Evolutionary conservation across 345 rosid genomes (phyloP), one percentile per base, ranked within the genome.

Genomic region (Moricandia arvensis): DNA sequence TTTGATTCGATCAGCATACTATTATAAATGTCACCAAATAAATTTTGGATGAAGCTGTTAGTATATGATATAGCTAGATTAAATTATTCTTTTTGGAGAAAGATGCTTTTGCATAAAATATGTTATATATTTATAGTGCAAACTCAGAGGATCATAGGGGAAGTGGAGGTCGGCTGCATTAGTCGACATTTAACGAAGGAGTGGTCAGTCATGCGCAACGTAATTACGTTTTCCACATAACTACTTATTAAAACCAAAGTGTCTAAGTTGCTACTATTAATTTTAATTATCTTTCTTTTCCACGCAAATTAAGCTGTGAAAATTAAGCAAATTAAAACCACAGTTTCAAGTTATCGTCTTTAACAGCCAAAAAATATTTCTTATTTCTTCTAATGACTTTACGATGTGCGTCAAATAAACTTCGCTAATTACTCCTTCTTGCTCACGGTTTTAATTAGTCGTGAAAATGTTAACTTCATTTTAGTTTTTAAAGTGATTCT

Each of bases 111-210:
- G 9, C 30, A 69, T 13, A 15, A 61, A 29, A 15, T 37, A 26
- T 53, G 69, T 5, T 27, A 30, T 62, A 29, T 63, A 30, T 51
- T 27, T 64, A 45, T 24, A 45, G 12, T 21, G n/a, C 31, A 76
- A 21, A 41, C 59, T 34, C 17, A 27, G 18, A 49, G 33, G 66
- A 57, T 35, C 17, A 43, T 71, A 71, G 61, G 77, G 76, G 61
- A 58, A 71, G 76, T 77, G 80, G 77, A 66, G 69, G 77, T 66
- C 81, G 81, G 81, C 81, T 34, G 55, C 74, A 72, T 60, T 59
- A 37, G 81, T 78, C 68, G 77, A 78, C 77, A 78, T 65, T 78
- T 66, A 72, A 17, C 63, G 8, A 55, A 43, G 71, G 72, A 55
- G 80, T 33, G 80, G 75, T 64, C 71, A 71, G 66, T 71, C 66